Conservation (phyloP, 768 basidiomycete species). For the Mycena sanguinolenta region DNA sequence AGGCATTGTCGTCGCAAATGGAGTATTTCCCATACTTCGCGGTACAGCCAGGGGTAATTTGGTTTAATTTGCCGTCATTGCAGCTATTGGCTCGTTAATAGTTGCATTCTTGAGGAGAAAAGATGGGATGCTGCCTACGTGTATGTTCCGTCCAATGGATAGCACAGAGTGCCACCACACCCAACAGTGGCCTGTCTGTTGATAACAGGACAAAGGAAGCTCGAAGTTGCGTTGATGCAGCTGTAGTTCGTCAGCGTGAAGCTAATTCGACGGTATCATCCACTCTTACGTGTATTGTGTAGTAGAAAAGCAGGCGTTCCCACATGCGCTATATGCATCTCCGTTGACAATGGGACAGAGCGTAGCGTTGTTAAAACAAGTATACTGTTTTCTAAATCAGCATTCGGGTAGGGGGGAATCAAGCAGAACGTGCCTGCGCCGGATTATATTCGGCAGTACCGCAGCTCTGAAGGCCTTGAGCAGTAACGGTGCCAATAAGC, state of each 20-base stretch:
- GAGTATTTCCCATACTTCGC: background rate
- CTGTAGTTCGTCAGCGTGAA: slow-evolving; percentile 9
- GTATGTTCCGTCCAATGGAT: slow-evolving; percentile 8
- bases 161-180: slow-evolving; percentile 13
- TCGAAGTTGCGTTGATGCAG: slow-evolving; percentile 19
- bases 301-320: background rate
- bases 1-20: slow-evolving; percentile 16
- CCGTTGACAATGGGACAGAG: slow-evolving; percentile 10
- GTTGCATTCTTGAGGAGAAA: slow-evolving; percentile 1
- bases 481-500: background rate
- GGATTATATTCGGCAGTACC: background rate
- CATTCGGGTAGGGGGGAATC: background rate
- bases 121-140: slow-evolving; percentile 14
- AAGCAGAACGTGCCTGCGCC: background rate
- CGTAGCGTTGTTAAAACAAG: background rate
- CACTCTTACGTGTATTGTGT: slow-evolving; percentile 2
- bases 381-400: background rate
- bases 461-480: background rate
- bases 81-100: slow-evolving; percentile 13
- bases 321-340: slow-evolving; percentile 1
- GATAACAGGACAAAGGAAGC: slow-evolving; percentile 16
- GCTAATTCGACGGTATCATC: slow-evolving; percentile 1
- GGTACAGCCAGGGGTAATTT: background rate
- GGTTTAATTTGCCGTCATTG: slow-evolving; percentile 13
- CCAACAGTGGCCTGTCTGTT: slow-evolving; percentile 6